Base-by-base conservation (phyloP, 1,284 basidiomycete species). In the Microbotryum intermedium region DNA sequence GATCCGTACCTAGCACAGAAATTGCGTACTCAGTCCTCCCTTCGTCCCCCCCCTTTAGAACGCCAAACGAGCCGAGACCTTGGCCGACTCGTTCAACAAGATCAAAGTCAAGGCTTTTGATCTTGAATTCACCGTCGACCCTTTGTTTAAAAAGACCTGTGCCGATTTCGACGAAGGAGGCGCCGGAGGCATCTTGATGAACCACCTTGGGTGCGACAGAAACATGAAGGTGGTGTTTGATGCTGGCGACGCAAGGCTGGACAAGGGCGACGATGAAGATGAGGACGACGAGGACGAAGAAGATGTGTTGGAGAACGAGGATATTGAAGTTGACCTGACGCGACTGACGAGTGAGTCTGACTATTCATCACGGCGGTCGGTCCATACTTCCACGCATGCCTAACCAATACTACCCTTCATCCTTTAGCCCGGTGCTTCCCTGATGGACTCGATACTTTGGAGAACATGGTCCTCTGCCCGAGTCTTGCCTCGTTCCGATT, bases 121-220 rank as follows among this genome's bases (percentile, higher is more conserved):
- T 65, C 81, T 94, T 30, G 95, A 97, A 73, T 97, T 97, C 76
- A 87, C 85, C 49, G 91, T 97, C 45, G 94, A 98, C 73, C 95
- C 94, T 2, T 78, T 98, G 30, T 98, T 98, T 79, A 89, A 85
- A 76, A 98, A 98, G 80, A 98, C 95, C 0, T 92, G 86, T 66
- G 95, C 90, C 23, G 95, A 98, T 74, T 98, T 98, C 73, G 94
- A 98, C 74, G 95, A 98, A 75, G 95, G 94, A 48, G 94, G 94
- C 56, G 94, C 94, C 0, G 87, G 90, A 64, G 94, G 94, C 9
- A 75, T 95, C 54, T 77, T 95, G 45, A 92, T 94, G 90, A 95
- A 95, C 72, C 91, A 94, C 71, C 76, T 79, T 64, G 75, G 74
- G 61, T 76, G 78, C 46, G 90, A 95, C 65, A 85, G 87, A 5